Conservation (phyloP, 768 basidiomycete species). For the Leccinum incarnatum region DNA sequence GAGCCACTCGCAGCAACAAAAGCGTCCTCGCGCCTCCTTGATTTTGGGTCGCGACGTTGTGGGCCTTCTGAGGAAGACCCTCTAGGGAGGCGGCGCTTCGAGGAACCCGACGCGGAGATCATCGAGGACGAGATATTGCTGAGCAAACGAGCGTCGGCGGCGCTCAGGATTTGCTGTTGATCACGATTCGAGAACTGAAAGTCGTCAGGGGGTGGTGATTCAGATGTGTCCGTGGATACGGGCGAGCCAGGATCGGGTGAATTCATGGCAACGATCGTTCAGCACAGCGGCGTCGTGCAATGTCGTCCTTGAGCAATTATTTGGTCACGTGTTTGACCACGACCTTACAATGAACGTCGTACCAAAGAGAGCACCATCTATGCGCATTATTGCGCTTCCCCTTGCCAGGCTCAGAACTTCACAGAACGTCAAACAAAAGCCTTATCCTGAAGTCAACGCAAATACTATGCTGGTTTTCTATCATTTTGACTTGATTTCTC, state of each 20-base stretch:
- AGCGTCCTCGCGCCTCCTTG: constrained; percentile 47
- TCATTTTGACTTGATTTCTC: constrained; percentile 33
- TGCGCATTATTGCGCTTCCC: constrained; percentile 51
- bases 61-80: constrained; percentile 43
- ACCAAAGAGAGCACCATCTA: constrained; percentile 23
- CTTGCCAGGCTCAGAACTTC: constrained; percentile 28
- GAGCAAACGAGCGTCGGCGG: constrained; percentile 21
- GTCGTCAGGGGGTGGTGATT: constrained; percentile 36
- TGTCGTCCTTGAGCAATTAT: neutral
- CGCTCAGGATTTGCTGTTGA: constrained; percentile 24
- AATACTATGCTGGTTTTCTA: constrained; percentile 41
- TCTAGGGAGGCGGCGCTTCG: constrained; percentile 52
- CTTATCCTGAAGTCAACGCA: constrained; percentile 6
- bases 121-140: constrained; percentile 21
- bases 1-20: constrained; percentile 21
- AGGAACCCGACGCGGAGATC: constrained; percentile 29
- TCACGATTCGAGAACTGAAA: constrained; percentile 31
- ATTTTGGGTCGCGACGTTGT: constrained; percentile 49
- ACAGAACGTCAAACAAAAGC: constrained; percentile 7
- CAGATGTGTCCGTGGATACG: constrained; percentile 37
- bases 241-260: constrained; percentile 38
- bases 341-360: constrained; percentile 13
- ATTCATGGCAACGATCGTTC: constrained; percentile 27
- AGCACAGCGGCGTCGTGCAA: neutral
- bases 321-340: constrained; percentile 19